These are phyloP conservation scores for Aphanomyces astaci DNA, from an alignment of 352 stramenopile genomes.

Conservation along the genomic window DNA sequence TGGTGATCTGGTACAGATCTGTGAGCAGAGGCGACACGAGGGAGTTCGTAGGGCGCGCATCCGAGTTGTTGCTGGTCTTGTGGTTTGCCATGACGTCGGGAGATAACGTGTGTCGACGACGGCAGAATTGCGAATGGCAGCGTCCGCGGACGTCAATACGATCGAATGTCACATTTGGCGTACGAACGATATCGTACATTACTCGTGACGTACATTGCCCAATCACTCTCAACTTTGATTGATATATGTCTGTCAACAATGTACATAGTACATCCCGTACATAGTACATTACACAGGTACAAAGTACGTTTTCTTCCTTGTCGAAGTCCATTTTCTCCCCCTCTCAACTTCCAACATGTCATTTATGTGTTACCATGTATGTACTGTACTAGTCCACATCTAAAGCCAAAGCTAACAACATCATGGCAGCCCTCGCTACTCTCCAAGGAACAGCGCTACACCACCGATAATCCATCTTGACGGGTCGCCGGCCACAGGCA, in stretches of 20 bases:
- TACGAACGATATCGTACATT: not conserved
- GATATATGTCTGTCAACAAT: not conserved
- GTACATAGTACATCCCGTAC: not conserved
- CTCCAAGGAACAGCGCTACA: slow-evolving; percentile 74
- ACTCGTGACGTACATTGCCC: too few relatives aligned
- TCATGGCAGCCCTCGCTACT: slow-evolving; percentile 31
- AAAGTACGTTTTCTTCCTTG: not conserved
- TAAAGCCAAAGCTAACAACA: not conserved
- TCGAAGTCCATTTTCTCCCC: not conserved
- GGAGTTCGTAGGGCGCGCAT: slow-evolving; percentile 78
- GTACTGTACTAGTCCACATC: too few relatives aligned
- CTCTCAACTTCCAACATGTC: not conserved
- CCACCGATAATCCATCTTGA: slow-evolving; percentile 72
- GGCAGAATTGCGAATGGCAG: not conserved
- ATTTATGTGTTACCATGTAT: too few relatives aligned
- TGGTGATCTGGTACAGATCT: slow-evolving; percentile 97
- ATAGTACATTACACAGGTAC: not conserved
- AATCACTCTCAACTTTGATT: not conserved
- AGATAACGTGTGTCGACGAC: not conserved
- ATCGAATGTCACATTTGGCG: not conserved
- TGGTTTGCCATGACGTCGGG: not conserved
- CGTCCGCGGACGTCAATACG: not conserved
- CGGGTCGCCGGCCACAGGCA: slow-evolving; percentile 67
- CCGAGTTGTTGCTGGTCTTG: not conserved
- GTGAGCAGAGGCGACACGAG: slow-evolving; percentile 94